These are phyloP conservation scores for Phaeotremella fagi DNA, from an alignment of 768 basidiomycete species.

Conservation along the genomic window DNA sequence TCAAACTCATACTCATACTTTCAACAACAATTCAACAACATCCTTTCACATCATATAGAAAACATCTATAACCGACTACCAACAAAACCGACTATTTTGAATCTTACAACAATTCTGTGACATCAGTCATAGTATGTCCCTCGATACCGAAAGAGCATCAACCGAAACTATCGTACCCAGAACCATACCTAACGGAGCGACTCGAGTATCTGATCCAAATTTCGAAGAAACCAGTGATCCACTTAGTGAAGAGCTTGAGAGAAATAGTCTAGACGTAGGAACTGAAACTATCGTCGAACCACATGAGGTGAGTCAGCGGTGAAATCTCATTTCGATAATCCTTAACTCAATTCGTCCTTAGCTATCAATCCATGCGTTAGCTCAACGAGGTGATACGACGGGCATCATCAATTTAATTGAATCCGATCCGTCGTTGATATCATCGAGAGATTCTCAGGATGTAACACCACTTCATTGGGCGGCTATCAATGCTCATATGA, in stretches of 20 bases:
- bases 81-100: no score
- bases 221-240: neutral
- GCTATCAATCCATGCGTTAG: constrained; percentile 65
- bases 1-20: no score
- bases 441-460: constrained; percentile 69
- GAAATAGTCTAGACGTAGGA: constrained; percentile 20
- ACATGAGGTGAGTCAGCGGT: neutral
- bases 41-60: no score
- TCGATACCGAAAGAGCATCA: neutral
- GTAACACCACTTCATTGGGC: constrained; percentile 98
- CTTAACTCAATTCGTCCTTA: constrained; percentile 41
- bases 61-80: no score
- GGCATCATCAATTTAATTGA: constrained; percentile 13
- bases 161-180: neutral
- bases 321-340: neutral
- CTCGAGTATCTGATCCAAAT: neutral
- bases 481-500: constrained; percentile 91
- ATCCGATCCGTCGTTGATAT: constrained; percentile 23
- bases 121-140: neutral
- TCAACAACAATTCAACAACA: no score
- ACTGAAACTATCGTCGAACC: constrained; percentile 17
- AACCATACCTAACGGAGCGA: neutral
- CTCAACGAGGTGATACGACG: constrained; percentile 66
- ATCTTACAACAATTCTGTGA: no score
- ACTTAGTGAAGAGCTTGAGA: neutral